Evolutionary conservation across 345 rosid species (phyloP).

Genomic region (Balakata baccata): DNA sequence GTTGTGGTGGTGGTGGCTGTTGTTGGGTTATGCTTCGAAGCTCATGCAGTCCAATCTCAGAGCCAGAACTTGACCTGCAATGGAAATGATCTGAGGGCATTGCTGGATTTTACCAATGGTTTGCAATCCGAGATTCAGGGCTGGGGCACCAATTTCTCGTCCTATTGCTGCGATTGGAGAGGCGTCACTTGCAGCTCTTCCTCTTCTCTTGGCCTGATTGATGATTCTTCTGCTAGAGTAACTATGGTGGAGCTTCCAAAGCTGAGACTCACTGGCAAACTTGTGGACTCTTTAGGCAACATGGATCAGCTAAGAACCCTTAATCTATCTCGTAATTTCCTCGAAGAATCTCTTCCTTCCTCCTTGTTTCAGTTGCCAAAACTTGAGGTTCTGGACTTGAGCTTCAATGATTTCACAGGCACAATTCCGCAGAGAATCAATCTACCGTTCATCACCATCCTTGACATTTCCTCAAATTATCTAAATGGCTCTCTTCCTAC

Average conservation of each 20-base stretch:
- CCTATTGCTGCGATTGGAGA: conserved; percentile 58
- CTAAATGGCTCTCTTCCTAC: conserved; percentile 49
- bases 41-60: conserved; percentile 35
- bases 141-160: conserved; percentile 37
- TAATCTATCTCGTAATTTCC: conserved; percentile 55
- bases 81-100: conserved; percentile 46
- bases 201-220: conserved; percentile 34
- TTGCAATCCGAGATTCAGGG: conserved; percentile 39
- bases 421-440: conserved; percentile 37
- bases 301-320: conserved; percentile 48
- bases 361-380: conserved; percentile 45
- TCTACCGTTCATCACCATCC: conserved; percentile 41
- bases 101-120: conserved; percentile 38
- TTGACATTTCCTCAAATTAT: conserved; percentile 49
- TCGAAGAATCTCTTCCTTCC: conserved; percentile 45
- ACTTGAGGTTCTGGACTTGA: conserved; percentile 53
- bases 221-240: conserved; percentile 37
- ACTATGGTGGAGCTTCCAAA: conserved; percentile 38
- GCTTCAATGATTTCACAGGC: conserved; percentile 50
- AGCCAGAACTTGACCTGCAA: conserved; percentile 51
- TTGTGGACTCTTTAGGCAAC: conserved; percentile 46
- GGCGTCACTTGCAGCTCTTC: conserved; percentile 56
- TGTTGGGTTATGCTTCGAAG: conserved; percentile 31
- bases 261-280: conserved; percentile 41
- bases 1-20: conserved; percentile 32